Percentiles rank a stretch among this genome's conserved stretches.
Conservation (phyloP, 345 rosid genomes). For the Citrus glauca region DNA sequence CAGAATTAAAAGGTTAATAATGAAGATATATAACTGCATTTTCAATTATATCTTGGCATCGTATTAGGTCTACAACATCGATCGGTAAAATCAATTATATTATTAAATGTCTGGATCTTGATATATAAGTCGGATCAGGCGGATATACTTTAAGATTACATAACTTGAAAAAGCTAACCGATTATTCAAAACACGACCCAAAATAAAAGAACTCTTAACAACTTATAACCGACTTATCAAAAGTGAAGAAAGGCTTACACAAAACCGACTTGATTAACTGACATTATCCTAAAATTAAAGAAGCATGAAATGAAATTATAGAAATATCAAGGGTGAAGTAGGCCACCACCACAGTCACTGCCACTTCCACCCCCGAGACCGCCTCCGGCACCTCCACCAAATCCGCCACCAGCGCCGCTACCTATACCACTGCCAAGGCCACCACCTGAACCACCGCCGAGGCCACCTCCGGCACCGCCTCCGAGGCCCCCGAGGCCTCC, state of each 20-base stretch:
- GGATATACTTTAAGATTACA: too few relatives aligned
- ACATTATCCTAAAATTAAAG: not conserved
- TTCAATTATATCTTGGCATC: too few relatives aligned
- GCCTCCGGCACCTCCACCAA: not conserved
- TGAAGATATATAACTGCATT: too few relatives aligned
- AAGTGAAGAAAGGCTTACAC: too few relatives aligned
- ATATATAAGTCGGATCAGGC: too few relatives aligned
- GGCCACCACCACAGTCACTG: not conserved
- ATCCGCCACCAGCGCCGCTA: not conserved
- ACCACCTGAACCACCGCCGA: not conserved
- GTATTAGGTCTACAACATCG: too few relatives aligned
- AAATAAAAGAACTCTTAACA: not conserved
- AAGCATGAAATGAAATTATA: not conserved
- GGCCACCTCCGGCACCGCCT: not conserved
- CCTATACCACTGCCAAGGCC: not conserved
- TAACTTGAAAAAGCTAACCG: too few relatives aligned
- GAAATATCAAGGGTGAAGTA: not conserved
- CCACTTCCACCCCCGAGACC: not conserved
- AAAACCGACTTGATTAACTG: not conserved
- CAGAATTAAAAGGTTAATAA: too few relatives aligned
- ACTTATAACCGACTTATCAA: not conserved
- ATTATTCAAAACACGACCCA: not conserved
- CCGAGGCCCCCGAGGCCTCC: constrained; percentile 28
- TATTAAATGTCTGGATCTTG: too few relatives aligned
- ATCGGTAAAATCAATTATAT: too few relatives aligned